Percentiles rank a stretch among this genome's conserved stretches.
Evolutionary conservation across 1,139 yeast genomes (phyloP).

Genomic region (Geotrichum carabidarum): DNA sequence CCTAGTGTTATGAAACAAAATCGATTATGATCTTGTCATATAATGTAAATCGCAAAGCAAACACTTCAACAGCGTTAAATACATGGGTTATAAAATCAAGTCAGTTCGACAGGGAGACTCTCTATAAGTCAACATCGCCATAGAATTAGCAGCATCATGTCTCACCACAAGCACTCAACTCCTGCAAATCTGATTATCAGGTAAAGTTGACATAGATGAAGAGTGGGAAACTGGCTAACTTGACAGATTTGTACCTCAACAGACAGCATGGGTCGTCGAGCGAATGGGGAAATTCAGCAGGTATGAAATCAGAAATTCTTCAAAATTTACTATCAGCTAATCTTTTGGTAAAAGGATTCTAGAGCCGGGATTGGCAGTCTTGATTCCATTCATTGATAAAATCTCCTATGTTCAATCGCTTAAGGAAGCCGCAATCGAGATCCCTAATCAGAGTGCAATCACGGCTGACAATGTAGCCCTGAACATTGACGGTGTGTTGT

Average conservation of each 20-base stretch:
- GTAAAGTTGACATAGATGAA: neutral
- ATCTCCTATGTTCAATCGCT: slow-evolving; percentile 76
- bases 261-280: slow-evolving; percentile 89
- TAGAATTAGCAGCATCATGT: neutral
- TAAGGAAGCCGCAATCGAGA: slow-evolving; percentile 78
- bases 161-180: neutral
- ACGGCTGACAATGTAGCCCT: slow-evolving; percentile 81
- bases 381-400: slow-evolving; percentile 67
- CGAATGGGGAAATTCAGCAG: slow-evolving; percentile 80
- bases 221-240: too few relatives aligned
- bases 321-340: neutral
- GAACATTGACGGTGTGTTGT: slow-evolving; percentile 79
- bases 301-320: neutral
- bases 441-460: slow-evolving; percentile 78
- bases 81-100: neutral
- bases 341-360: slow-evolving; percentile 39
- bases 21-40: too few relatives aligned
- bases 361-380: slow-evolving; percentile 71
- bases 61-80: neutral
- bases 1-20: too few relatives aligned
- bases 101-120: neutral
- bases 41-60: neutral
- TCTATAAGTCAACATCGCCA: neutral
- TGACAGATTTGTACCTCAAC: slow-evolving; percentile 69
- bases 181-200: slow-evolving; percentile 7